Conservation (phyloP, 2,329 filamentous ascomycete species). For the Penicillium glabrum region DNA sequence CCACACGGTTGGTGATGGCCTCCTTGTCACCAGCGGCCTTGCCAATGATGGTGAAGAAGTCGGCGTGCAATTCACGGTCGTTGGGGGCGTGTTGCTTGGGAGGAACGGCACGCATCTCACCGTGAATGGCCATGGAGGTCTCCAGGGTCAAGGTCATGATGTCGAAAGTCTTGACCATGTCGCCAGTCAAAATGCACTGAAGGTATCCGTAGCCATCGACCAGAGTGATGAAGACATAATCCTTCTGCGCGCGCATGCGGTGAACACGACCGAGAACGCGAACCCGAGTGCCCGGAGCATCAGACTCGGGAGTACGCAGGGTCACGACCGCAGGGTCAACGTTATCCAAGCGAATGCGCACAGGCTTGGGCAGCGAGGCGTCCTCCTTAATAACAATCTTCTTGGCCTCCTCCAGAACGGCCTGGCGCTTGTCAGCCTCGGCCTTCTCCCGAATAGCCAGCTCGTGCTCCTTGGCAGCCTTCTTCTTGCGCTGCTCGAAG, state of each 20-base stretch:
- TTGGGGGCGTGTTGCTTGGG: slow-evolving; percentile 75
- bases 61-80: slow-evolving; percentile 83
- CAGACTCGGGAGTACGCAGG: slow-evolving; percentile 57
- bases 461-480: slow-evolving; percentile 75
- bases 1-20: slow-evolving; percentile 82
- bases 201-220: slow-evolving; percentile 80
- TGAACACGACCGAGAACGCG: slow-evolving; percentile 82
- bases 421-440: slow-evolving; percentile 68
- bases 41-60: slow-evolving; percentile 80
- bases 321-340: slow-evolving; percentile 61
- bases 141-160: slow-evolving; percentile 81
- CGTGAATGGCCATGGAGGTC: slow-evolving; percentile 80
- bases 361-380: slow-evolving; percentile 67
- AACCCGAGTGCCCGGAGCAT: slow-evolving; percentile 68
- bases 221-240: slow-evolving; percentile 82
- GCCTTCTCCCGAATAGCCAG: slow-evolving; percentile 70
- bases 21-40: slow-evolving; percentile 83
- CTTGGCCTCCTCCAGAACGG: slow-evolving; percentile 78
- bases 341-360: slow-evolving; percentile 73
- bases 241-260: slow-evolving; percentile 76
- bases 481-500: slow-evolving; percentile 77
- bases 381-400: slow-evolving; percentile 73
- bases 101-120: slow-evolving; percentile 80
- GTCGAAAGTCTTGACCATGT: slow-evolving; percentile 89
- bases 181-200: slow-evolving; percentile 78